phyloP scores from a whole-genome alignment of 2,329 filamentous ascomycete genomes.

The Simplicillium sp. region DNA sequence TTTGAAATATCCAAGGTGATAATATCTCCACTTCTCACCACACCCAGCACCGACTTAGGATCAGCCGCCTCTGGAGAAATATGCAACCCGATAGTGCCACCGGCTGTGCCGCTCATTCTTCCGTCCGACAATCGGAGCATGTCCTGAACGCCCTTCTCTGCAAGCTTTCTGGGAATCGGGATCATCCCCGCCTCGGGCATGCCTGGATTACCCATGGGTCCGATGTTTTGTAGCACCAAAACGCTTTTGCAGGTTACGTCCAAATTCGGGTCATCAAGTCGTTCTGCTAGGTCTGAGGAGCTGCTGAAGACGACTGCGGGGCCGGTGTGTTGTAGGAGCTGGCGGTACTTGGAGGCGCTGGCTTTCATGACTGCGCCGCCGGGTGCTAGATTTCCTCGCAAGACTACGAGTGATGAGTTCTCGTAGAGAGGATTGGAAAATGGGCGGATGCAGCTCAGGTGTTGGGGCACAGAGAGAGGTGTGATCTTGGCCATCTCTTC shows the following conservation, averaged over 20 bases:
- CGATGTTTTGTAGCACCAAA: constrained; percentile 78
- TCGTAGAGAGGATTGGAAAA: constrained; percentile 57
- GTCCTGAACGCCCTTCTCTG: constrained; percentile 64
- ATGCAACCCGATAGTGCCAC: constrained; percentile 85
- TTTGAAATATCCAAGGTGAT: constrained; percentile 70
- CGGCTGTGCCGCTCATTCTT: constrained; percentile 74
- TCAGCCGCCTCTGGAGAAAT: constrained; percentile 75
- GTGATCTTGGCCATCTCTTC: constrained; percentile 67
- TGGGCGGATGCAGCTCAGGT: constrained; percentile 50
- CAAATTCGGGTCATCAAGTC: constrained; percentile 47
- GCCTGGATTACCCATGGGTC: constrained; percentile 79
- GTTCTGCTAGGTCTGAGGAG: constrained; percentile 63
- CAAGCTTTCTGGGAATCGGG: constrained; percentile 65
- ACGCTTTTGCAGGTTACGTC: constrained; percentile 57
- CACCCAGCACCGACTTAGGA: constrained; percentile 66
- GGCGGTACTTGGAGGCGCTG: constrained; percentile 71
- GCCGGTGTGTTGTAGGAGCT: constrained; percentile 34
- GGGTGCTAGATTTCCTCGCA: constrained; percentile 76
- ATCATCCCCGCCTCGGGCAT: constrained; percentile 76
- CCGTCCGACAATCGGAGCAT: constrained; percentile 83
- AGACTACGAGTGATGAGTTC: constrained; percentile 71
- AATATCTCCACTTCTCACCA: constrained; percentile 67
- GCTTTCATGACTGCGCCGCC: constrained; percentile 84
- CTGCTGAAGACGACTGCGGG: constrained; percentile 58
- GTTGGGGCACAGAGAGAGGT: constrained; percentile 36